phyloP scores from a whole-genome alignment of 2,329 filamentous ascomycete species.

The Ophiosphaerella herpotricha region DNA sequence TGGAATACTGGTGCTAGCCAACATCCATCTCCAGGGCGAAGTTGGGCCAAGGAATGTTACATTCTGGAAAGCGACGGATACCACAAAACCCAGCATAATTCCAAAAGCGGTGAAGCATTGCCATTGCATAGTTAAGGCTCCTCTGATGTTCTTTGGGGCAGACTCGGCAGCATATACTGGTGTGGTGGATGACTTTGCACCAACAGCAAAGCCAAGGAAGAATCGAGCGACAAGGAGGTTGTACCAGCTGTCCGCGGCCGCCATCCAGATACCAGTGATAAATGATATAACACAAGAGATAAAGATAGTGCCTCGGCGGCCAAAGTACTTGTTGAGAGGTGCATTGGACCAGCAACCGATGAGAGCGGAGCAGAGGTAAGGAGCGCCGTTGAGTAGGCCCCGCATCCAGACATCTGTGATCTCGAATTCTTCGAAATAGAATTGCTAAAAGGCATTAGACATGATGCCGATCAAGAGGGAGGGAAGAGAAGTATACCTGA shows the following conservation, averaged over 20 bases:
- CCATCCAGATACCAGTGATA: constrained; percentile 40
- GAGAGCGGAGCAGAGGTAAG: constrained; percentile 47
- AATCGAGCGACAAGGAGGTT: constrained; percentile 39
- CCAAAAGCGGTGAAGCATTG: constrained; percentile 50
- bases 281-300: constrained; percentile 41
- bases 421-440: constrained; percentile 35
- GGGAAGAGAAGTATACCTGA: constrained; percentile 16
- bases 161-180: constrained; percentile 56
- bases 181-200: constrained; percentile 46
- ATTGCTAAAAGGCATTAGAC: constrained; percentile 19
- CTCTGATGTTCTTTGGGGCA: constrained; percentile 54
- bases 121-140: constrained; percentile 58
- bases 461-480: neutral
- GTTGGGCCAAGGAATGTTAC: constrained; percentile 28
- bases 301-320: constrained; percentile 41
- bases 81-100: constrained; percentile 41
- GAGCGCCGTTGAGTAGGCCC: constrained; percentile 37
- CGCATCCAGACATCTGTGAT: constrained; percentile 29
- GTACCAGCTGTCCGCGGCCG: constrained; percentile 35
- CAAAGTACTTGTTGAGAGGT: constrained; percentile 37
- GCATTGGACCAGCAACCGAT: constrained; percentile 42
- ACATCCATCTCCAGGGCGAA: constrained; percentile 41
- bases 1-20: constrained; percentile 38
- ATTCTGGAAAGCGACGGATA: constrained; percentile 36
- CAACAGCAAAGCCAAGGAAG: constrained; percentile 40